Evolutionary conservation across 1,139 yeast genomes (phyloP).

Genomic region (Lodderomyces beijingensis): DNA sequence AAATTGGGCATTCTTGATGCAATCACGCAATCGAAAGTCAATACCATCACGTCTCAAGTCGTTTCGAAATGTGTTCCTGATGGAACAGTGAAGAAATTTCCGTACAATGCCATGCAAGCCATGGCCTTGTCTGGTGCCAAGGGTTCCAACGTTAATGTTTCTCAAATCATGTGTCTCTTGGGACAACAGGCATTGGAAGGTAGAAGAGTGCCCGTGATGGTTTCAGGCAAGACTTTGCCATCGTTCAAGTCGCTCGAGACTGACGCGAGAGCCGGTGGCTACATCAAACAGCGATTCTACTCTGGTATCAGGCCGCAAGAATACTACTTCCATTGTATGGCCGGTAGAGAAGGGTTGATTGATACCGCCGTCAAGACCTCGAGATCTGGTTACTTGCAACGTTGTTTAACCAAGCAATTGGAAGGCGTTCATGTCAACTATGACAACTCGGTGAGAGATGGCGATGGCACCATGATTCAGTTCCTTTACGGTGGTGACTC

Average conservation of each 20-base stretch:
- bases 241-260: constrained; percentile 96
- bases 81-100: constrained; percentile 94
- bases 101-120: constrained; percentile 95
- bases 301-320: constrained; percentile 99
- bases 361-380: constrained; percentile 99
- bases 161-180: constrained; percentile 97
- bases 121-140: constrained; percentile 99
- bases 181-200: constrained; percentile 99
- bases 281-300: constrained; percentile 93
- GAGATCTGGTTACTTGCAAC: constrained; percentile 96
- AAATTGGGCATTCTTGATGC: constrained; percentile 95
- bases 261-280: constrained; percentile 98
- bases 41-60: constrained; percentile 86
- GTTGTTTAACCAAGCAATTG: constrained; percentile 96
- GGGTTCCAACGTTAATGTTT: constrained; percentile 96
- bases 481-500: constrained; percentile 98
- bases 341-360: constrained; percentile 99
- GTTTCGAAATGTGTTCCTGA: constrained; percentile 93
- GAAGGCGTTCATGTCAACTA: constrained; percentile 96
- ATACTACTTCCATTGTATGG: constrained; percentile 99
- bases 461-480: constrained; percentile 91
- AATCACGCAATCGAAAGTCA: constrained; percentile 89
- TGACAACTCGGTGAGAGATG: constrained; percentile 94
- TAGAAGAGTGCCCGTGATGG: constrained; percentile 99
- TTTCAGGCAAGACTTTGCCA: constrained; percentile 94